Base-by-base conservation (phyloP, 345 rosid species). In the Gossypium bickii region DNA sequence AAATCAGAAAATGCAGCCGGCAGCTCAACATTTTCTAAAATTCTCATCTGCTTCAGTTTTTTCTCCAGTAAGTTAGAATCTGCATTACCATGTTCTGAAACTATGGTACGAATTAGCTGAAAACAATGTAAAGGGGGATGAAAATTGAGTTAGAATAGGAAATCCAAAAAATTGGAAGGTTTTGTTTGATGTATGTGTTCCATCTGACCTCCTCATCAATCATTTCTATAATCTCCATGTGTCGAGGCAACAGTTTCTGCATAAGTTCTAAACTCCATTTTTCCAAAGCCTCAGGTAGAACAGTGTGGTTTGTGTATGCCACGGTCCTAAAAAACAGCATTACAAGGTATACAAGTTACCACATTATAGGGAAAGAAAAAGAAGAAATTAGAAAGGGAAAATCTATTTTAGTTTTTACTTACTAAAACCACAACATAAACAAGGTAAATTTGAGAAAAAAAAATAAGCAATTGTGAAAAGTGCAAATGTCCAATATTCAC, bases 261-360 rank as follows among this genome's bases (percentile, higher is more conserved):
- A 89, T 84, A 53, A 91, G 92, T 75, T 88, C 97, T 67, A 91
- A 82, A 78, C 93, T 91, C 97, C 97, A 91, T 81, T 91, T 91
- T 88, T 91, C 97, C 83, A 89, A 71, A 29, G 97, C 97, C 85
- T 91, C 97, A 9, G 97, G 97, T 77, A 91, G 77, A 65, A 91
- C 93, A 62, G 97, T 91, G 71, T 91, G 97, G 84, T 91, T 91
- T 67, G 97, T 91, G 83, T 91, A 91, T 56, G 97, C 97, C 83
- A 85, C 80, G 79, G 97, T 91, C 79, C 97, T 91, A 67, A 25
- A 52, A 77, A 71, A 18, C 72, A 70, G 44, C 43, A 51, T 53
- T 74, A 74, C 57, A 69, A 57, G 59, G 55, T 25, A 63, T 27
- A 78, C 48, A 38, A 58, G 65, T 55, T 61, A 66, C 12, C 47